A percentile compares a stretch with the other conserved stretches of the same genome.
Conservation (phyloP, 1,284 basidiomycete species). For the Microbotryomycetes sp. region DNA sequence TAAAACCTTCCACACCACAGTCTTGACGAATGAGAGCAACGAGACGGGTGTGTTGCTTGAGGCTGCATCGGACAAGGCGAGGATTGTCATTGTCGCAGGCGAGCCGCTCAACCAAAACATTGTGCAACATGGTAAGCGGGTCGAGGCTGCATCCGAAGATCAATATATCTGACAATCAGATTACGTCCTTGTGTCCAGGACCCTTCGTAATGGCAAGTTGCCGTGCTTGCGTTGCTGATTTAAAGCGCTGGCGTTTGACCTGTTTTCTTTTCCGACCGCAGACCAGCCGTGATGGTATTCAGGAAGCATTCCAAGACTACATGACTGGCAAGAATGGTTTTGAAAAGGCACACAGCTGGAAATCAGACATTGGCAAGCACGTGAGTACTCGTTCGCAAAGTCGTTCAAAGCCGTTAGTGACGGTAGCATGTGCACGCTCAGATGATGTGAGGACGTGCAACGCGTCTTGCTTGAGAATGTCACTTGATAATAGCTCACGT, state of each 20-base stretch:
- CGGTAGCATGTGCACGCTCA: no score
- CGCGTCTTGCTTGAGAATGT: no score
- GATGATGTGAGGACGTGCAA: neutral
- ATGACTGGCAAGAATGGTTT: constrained; percentile 70
- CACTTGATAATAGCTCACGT: no score
- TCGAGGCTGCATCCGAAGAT: no score
- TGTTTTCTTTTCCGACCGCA: constrained; percentile 42
- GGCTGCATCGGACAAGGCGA: constrained; percentile 15
- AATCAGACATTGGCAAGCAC: constrained; percentile 61
- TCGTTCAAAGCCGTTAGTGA: no score
- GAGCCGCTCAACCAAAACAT: constrained; percentile 84
- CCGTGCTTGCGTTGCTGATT: constrained; percentile 18
- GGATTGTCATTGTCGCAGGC: constrained; percentile 55
- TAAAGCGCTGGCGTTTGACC: neutral
- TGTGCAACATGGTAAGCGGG: constrained; percentile 76
- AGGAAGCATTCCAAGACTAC: constrained; percentile 76
- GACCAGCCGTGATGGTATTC: constrained; percentile 69
- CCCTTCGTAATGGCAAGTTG: constrained; percentile 48
- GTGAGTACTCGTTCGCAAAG: no score
- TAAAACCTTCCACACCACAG: constrained; percentile 35
- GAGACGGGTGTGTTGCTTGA: constrained; percentile 63
- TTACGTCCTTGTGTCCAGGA: no score
- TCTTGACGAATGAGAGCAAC: constrained; percentile 57
- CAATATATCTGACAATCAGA: no score
- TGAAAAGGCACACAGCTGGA: constrained; percentile 81